Evolutionary conservation across 495 filamentous ascomycete genomes (phyloP).

Genomic region (Hyaloscypha hepaticicola): DNA sequence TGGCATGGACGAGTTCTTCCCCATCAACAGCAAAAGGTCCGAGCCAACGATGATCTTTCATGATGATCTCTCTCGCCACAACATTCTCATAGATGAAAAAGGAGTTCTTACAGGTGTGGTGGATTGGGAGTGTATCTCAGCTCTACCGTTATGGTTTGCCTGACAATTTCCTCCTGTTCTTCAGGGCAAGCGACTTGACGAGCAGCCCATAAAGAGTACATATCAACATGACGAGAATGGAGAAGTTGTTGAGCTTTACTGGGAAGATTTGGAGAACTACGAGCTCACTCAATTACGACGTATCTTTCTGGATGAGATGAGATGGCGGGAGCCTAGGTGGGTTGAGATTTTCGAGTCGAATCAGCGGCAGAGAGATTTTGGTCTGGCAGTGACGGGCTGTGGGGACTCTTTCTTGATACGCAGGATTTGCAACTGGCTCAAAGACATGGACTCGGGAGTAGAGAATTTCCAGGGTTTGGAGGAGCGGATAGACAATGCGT

Average conservation of each 20-base stretch:
- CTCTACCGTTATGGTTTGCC: conserved; percentile 47
- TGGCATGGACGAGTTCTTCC: too few relatives aligned
- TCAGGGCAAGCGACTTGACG: conserved; percentile 23
- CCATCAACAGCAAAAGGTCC: conserved; percentile 21
- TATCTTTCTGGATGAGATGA: conserved; percentile 38
- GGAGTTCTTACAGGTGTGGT: conserved; percentile 46
- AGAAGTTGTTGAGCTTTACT: conserved; percentile 27
- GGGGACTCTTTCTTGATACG: too few relatives aligned
- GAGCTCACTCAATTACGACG: conserved; percentile 38
- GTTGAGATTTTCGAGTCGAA: too few relatives aligned
- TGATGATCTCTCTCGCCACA: conserved; percentile 46
- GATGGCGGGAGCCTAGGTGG: neutral
- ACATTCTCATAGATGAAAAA: conserved; percentile 49
- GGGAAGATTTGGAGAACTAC: conserved; percentile 33
- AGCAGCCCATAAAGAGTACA: conserved; percentile 34
- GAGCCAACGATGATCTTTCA: conserved; percentile 47
- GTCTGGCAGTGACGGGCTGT: too few relatives aligned
- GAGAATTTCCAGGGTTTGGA: too few relatives aligned
- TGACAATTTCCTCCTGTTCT: conserved; percentile 48
- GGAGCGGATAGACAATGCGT: too few relatives aligned
- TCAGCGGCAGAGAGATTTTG: too few relatives aligned
- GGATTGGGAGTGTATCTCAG: conserved; percentile 54
- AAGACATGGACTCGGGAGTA: too few relatives aligned
- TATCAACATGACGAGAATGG: conserved; percentile 38
- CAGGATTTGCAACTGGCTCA: too few relatives aligned